These are phyloP conservation scores for Discostella stelligeroides DNA, from an alignment of 108 stramenopile species.

Conservation along the genomic window DNA sequence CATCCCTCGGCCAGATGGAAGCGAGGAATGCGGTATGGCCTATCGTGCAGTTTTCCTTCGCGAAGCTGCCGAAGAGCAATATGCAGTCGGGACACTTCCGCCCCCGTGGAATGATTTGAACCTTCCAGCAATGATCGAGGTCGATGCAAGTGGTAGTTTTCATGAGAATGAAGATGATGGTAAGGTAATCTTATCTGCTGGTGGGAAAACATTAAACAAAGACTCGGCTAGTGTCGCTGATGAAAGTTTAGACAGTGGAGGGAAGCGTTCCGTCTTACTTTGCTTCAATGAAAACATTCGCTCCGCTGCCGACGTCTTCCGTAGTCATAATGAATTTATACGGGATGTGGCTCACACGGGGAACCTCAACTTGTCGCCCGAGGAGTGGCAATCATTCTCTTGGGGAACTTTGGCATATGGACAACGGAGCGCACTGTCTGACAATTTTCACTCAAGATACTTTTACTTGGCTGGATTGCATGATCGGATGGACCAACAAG, in stretches of 20 bases:
- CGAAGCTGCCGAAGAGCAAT: slow-evolving; percentile 63
- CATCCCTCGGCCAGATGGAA: slow-evolving; percentile 83
- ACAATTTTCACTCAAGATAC: slow-evolving; percentile 26
- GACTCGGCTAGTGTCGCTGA: slow-evolving; percentile 31
- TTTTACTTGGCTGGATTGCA: slow-evolving; percentile 25
- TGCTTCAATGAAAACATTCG: slow-evolving; percentile 92
- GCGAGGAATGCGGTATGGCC: slow-evolving; percentile 76
- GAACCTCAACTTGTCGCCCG: slow-evolving; percentile 67
- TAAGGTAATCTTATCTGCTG: slow-evolving; percentile 18
- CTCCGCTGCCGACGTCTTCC: slow-evolving; percentile 84
- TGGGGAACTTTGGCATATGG: slow-evolving; percentile 42
- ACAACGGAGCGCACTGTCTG: slow-evolving; percentile 12
- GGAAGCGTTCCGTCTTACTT: slow-evolving; percentile 81
- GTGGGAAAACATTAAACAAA: slow-evolving; percentile 21
- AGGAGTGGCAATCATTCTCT: slow-evolving; percentile 85
- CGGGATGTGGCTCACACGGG: slow-evolving; percentile 83
- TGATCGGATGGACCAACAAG: slow-evolving; percentile 62
- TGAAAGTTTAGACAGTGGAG: slow-evolving; percentile 48
- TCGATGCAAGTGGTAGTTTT: slow-evolving; percentile 11
- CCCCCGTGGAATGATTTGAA: slow-evolving; percentile 76
- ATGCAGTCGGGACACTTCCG: slow-evolving; percentile 57
- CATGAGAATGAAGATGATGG: slow-evolving; percentile 60
- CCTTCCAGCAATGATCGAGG: slow-evolving; percentile 15
- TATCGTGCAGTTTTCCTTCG: slow-evolving; percentile 60
- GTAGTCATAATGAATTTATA: slow-evolving; percentile 91